These are phyloP conservation scores for Ampelomyces quisqualis DNA, from an alignment of 2,329 filamentous ascomycete species.

Conservation along the genomic window DNA sequence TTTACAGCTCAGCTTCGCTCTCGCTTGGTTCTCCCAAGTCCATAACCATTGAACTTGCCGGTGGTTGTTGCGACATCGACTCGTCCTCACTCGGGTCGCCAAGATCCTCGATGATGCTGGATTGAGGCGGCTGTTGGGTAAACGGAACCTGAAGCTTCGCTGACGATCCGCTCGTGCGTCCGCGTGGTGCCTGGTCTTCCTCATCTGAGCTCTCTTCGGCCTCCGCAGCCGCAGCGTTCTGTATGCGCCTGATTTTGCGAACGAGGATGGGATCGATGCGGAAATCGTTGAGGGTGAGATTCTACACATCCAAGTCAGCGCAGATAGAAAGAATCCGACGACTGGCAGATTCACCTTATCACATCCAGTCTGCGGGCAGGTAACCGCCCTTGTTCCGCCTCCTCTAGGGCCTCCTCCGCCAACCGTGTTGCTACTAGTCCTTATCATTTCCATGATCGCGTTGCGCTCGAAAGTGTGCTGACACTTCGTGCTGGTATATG, in stretches of 20 bases:
- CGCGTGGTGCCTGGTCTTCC: conserved; percentile 14
- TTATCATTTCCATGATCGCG: conserved; percentile 60
- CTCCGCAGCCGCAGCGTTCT: conserved; percentile 26
- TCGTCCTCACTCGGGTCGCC: conserved; percentile 22
- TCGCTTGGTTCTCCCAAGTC: conserved; percentile 6
- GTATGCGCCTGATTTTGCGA: conserved; percentile 43
- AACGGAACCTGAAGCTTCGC: conserved; percentile 6
- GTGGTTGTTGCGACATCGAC: not conserved
- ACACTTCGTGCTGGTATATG: conserved; percentile 66
- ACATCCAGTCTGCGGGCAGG: conserved; percentile 68
- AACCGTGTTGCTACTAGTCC: conserved; percentile 17
- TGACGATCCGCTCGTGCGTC: not conserved
- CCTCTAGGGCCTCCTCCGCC: conserved; percentile 16
- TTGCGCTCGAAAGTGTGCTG: conserved; percentile 70
- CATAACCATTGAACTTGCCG: conserved; percentile 10
- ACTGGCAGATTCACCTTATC: conserved; percentile 43
- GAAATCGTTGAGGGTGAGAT: conserved; percentile 34
- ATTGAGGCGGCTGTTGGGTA: conserved; percentile 16
- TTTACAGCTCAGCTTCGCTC: conserved; percentile 8
- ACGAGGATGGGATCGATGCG: conserved; percentile 34
- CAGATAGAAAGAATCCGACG: not conserved
- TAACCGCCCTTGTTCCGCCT: conserved; percentile 41
- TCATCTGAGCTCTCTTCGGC: conserved; percentile 33
- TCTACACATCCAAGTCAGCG: conserved; percentile 16
- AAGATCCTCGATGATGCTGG: conserved; percentile 24